phyloP scores from a whole-genome alignment of 2,329 filamentous ascomycete genomes.

The Pleomassaria siparia region DNA sequence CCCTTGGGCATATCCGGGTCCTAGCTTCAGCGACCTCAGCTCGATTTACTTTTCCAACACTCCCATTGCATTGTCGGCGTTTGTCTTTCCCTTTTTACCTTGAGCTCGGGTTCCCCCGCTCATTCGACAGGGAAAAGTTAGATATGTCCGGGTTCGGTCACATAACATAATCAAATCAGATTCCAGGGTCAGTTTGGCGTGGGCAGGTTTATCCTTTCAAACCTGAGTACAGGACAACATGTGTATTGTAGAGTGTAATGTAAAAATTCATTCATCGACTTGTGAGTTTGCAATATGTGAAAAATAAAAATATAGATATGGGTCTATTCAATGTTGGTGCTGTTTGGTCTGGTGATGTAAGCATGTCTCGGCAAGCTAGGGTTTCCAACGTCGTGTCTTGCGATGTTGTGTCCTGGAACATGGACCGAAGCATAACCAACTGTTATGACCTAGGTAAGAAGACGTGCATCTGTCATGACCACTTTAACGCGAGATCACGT shows the following conservation, averaged over 20 bases:
- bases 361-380: not conserved
- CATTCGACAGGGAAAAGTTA: no score
- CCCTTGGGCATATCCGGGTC: not conserved
- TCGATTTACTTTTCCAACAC: not conserved
- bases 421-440: not conserved
- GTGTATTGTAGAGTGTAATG: not conserved
- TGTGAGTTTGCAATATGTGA: not conserved
- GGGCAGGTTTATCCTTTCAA: not conserved
- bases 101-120: not conserved
- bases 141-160: no score
- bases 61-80: conserved; percentile 9
- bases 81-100: not conserved
- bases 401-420: not conserved
- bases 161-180: no score
- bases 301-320: no score
- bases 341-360: not conserved
- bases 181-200: not conserved
- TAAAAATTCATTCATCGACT: not conserved
- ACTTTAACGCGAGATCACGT: no score
- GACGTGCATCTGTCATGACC: no score
- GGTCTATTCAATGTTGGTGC: not conserved
- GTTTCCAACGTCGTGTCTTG: not conserved
- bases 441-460: not conserved
- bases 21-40: not conserved
- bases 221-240: not conserved